Base-by-base conservation (phyloP, 2,329 filamentous ascomycete species). In the Corniculantispora saksenae region DNA sequence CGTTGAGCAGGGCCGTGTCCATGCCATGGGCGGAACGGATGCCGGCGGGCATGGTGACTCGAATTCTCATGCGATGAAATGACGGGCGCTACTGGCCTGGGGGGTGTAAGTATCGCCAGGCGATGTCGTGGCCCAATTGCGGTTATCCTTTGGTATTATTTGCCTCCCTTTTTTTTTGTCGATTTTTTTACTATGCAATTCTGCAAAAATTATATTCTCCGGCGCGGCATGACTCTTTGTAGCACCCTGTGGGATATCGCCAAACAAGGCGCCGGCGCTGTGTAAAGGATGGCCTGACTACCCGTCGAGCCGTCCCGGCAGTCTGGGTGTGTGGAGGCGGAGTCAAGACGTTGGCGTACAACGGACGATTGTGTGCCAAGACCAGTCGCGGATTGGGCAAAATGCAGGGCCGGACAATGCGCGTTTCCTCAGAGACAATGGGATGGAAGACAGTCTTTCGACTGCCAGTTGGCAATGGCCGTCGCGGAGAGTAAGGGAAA, bases 1-100 rank as follows among this genome's bases (percentile, higher is more conserved):
- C 48, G 13, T 50, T 35, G 57, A 65, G 50, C 15, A 65, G 57
- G 27, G 19, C 35, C 17, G 48, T 61, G 38, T 65, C 63, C 25
- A 61, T 40, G 40, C 50, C 63, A 38, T 40, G 27, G 56, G 27
- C 48, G 27, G 25, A 54, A 32, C 32, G 45, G 27, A 27, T n/a
- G 45, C 32, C 38, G 35, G 35, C 25, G 10, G 54, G 35, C 55
- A 53, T 64, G 43, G 29, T 59, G 62, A 59, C 45, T 38, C 21
- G 55, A 23, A 43, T 50, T 35, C 45, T 63, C 61, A 63, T 63
- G 21, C 23, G 43, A 21, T 17, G 47, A 29, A 6, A 27, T 23
- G 43, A 32, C 10, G 10, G 32, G 6, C 19, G 23, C 13, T 35
- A n/a, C 10, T 32, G 21, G 29, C 29, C 13, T 51, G 19, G 3